Base-by-base conservation (phyloP, 2,329 filamentous ascomycete genomes). In the Colletotrichum tamarilloi region DNA sequence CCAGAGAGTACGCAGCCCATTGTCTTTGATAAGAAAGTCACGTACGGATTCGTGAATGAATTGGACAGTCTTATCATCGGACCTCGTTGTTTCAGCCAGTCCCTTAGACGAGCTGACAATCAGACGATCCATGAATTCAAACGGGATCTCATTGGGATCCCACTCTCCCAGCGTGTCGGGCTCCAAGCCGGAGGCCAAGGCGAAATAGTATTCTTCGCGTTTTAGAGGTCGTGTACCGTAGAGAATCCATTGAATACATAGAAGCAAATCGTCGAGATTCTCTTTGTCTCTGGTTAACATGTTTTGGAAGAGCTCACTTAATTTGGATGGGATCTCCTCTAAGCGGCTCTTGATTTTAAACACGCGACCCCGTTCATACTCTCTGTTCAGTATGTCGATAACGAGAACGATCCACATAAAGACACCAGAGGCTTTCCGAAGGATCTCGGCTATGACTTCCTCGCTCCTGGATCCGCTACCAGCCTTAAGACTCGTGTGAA, bases 211-310 rank as follows among this genome's bases (percentile, higher is more conserved):
- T 75, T 89, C 83, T 38, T 83, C 73, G 0, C 76, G 82, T 0
- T 55, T 80, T 5, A 90, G 73, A 0, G 87, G 84, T 1, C 78
- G 75, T 19, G 75, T 80, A 0, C 87, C 79, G 58, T 84, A 90
- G 0, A 90, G 79, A 2, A 90, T 79, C 84, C 85, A 90, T 59
- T 86, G 84, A 0, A 90, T 75, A 56, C 84, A 87, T 2, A 86
- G 72, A 0, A 83, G 68, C 3, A 89, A 75, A 1, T 82, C 77
- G 3, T 84, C 78, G 55, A 80, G 77, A 38, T 87, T 82, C 0
- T 82, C 72, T 2, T 70, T 35, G 72, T 91, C 87, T 57, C 86
- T 81, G 0, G 74, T 82, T n/a, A 90, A 65, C 1, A 90, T 87
- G 35, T 87, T 79, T 6, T 79, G 79, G 73, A 91, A 90, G 0